These are phyloP conservation scores for Penicillium sp. DNA, from an alignment of 2,329 filamentous ascomycete genomes.

Conservation along the genomic window DNA sequence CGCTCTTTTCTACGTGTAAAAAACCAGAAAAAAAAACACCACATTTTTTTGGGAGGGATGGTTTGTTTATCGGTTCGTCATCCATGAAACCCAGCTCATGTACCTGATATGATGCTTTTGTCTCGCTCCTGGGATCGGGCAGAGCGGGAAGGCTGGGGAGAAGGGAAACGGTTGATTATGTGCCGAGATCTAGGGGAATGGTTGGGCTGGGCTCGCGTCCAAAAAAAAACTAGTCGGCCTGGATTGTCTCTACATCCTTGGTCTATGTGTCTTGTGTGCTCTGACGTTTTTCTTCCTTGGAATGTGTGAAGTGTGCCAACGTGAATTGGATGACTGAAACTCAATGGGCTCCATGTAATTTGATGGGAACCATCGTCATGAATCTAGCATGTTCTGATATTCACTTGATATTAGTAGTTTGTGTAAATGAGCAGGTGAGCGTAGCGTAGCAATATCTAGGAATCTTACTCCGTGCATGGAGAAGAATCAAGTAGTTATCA, in stretches of 20 bases:
- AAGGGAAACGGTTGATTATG: not conserved
- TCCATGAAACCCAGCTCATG: constrained; percentile 6
- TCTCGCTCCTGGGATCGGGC: not conserved
- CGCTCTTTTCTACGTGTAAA: not conserved
- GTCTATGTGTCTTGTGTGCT: constrained; percentile 15
- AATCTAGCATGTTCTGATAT: constrained; percentile 9
- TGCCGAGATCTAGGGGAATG: not conserved
- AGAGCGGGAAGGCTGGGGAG: not conserved
- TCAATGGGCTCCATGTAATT: constrained; percentile 26
- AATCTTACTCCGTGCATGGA: too few relatives aligned
- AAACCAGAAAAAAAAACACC: not conserved
- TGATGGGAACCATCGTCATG: constrained; percentile 28
- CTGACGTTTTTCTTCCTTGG: constrained; percentile 18
- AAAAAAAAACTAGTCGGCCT: not conserved
- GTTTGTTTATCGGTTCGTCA: constrained; percentile 1
- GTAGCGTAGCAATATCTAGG: too few relatives aligned
- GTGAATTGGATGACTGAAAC: constrained; percentile 26
- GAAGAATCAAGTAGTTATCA: too few relatives aligned
- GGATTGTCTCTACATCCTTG: constrained; percentile 1
- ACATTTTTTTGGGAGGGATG: not conserved
- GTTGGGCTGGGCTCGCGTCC: not conserved
- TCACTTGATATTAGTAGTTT: constrained; percentile 6
- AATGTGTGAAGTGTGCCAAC: constrained; percentile 19
- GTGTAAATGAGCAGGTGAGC: too few relatives aligned
- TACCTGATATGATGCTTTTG: not conserved